Evolutionary conservation across 23 red algal species (phyloP).

Genomic region (Chondrus crispus): DNA sequence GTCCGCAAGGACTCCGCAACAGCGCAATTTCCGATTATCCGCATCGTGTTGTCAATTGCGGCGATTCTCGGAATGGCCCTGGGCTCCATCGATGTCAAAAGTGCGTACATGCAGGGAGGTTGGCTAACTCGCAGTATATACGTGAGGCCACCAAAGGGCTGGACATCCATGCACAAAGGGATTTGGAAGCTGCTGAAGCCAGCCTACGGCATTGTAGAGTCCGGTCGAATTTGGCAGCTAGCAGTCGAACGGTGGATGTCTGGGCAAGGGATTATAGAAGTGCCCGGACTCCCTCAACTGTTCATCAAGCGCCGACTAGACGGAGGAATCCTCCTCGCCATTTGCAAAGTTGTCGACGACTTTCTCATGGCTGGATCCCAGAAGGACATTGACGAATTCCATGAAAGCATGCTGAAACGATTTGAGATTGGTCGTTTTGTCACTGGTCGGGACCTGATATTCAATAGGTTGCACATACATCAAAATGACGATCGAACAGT

Average conservation of each 20-base stretch:
- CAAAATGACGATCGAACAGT: background rate
- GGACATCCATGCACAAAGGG: too few relatives aligned
- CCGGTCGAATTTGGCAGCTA: background rate
- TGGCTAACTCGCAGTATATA: too few relatives aligned
- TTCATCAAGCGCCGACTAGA: background rate
- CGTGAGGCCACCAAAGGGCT: background rate
- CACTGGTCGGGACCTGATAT: background rate
- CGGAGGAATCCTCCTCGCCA: background rate
- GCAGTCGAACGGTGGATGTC: background rate
- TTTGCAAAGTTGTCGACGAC: conserved; percentile 29
- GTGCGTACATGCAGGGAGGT: background rate
- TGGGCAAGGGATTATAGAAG: background rate
- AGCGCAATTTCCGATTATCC: background rate
- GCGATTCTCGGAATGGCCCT: background rate
- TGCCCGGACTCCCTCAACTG: background rate
- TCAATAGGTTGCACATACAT: conserved; percentile 15
- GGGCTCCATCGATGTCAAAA: background rate
- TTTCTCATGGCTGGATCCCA: background rate
- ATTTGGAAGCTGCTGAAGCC: background rate
- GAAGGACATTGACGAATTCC: background rate
- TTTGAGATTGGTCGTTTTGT: background rate
- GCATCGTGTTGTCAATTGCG: background rate
- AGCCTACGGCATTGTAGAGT: background rate
- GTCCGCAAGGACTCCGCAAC: background rate
- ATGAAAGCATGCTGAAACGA: background rate